Conservation (phyloP, 225 moss, liverwort and hornwort species). For the Rhytidiadelphus loreus region DNA sequence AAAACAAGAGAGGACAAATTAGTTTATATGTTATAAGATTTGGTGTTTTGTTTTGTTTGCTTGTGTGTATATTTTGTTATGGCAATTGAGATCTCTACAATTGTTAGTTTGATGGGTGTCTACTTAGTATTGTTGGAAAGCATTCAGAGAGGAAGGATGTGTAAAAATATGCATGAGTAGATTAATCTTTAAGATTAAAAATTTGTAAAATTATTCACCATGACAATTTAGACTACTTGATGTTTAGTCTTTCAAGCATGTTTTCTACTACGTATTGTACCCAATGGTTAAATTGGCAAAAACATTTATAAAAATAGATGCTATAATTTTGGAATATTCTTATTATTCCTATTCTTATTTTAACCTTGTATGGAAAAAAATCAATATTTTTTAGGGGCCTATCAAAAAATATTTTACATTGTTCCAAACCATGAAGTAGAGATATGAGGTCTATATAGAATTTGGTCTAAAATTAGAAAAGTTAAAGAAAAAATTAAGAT, state of each 20-base stretch:
- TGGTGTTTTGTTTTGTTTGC: background rate
- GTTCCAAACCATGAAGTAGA: rapidly evolving
- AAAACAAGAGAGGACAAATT: rapidly evolving
- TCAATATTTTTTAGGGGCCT: background rate
- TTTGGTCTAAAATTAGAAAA: background rate
- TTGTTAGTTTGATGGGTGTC: rapidly evolving
- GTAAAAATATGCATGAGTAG: background rate
- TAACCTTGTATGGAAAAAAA: background rate
- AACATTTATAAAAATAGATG: too few relatives aligned
- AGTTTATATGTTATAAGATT: background rate
- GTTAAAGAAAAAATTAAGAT: background rate
- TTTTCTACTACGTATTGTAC: background rate
- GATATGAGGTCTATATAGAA: background rate
- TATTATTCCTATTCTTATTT: too few relatives aligned
- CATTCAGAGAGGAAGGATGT: rapidly evolving
- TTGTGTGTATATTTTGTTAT: background rate
- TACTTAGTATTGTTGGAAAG: background rate
- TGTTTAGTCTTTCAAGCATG: background rate
- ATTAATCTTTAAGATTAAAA: background rate
- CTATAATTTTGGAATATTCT: rapidly evolving
- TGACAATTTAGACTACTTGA: background rate
- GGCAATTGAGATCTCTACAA: too few relatives aligned
- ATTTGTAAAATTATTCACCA: background rate
- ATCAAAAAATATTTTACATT: too few relatives aligned
- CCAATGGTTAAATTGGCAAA: rapidly evolving